Base-by-base conservation (phyloP, 2,329 filamentous ascomycete genomes). In the Zasmidium citrigriseum region DNA sequence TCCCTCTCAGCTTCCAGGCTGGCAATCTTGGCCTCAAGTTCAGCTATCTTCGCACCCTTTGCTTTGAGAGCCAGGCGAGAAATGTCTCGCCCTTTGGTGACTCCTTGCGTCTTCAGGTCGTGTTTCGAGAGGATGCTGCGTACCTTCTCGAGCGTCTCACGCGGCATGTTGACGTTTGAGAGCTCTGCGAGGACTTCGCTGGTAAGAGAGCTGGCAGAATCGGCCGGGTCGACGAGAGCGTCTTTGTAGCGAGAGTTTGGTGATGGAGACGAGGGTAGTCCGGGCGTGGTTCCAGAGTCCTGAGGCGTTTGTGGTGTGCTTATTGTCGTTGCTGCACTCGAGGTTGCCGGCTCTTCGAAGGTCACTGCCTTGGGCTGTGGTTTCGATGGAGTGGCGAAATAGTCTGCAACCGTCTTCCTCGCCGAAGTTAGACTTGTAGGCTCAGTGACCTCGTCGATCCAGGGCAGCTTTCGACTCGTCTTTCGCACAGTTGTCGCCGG, bases 11-110 rank as follows among this genome's bases (percentile, higher is more conserved):
- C 78, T 68, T 86, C 82, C 34, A 89, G 70, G 12, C 75, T 76
- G 4, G 72, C 74, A 80, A 96, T 78, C 65, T 88, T 77, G 70
- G 89, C 77, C 77, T 87, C 82, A 75, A 96, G 75, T 73, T 89
- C 78, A 72, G 81, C 74, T 71, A 89, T 78, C 76, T 86, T 76
- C 70, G 84, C 74, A 77, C 93, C 87, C 63, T 86, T 87, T 3
- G 80, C 79, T 68, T 84, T 86, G 29, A 90, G 68, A 3, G 82
- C 83, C 9, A 83, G 72, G n/a, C 89, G 77, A 2, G 83, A 81
- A 5, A 88, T 82, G 59, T 93, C 89, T 2, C 89, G 78, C 0
- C 88, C 88, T 61, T 82, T 82, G 41, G 80, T 78, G 20, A 89
- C 78, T 0, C 89, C 89, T 66, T 82, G 83, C 0, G 81, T 79